phyloP scores from a whole-genome alignment of 352 stramenopile species.

The Heterotrichella gracilis region DNA sequence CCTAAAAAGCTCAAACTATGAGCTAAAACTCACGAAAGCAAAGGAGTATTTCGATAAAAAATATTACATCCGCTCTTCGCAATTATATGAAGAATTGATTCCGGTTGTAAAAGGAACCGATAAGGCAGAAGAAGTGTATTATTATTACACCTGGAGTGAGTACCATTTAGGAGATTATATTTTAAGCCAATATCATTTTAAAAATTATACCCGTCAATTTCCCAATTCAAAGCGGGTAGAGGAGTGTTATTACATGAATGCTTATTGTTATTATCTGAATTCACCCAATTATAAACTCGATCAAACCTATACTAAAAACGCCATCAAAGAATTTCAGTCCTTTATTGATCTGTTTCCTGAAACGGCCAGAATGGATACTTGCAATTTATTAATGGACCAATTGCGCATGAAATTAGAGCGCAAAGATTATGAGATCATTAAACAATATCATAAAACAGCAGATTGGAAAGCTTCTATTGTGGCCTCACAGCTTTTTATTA shows the following conservation, averaged over 20 bases:
- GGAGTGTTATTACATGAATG: conserved; percentile 2
- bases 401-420: neutral
- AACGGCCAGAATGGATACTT: neutral
- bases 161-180: neutral
- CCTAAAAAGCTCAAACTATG: neutral
- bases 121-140: neutral
- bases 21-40: neutral
- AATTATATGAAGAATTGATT: conserved; percentile 6
- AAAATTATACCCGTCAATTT: neutral
- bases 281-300: neutral
- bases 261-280: neutral
- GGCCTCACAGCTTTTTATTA: neutral
- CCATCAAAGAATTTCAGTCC: neutral
- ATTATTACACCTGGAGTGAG: neutral
- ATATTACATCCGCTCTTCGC: neutral
- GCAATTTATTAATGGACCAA: neutral
- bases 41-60: conserved; percentile 1
- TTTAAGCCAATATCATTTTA: neutral
- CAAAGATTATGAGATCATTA: conserved; percentile 1
- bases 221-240: neutral
- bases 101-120: neutral
- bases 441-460: neutral
- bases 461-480: neutral
- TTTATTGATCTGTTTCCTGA: neutral
- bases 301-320: neutral